These are phyloP conservation scores for Parachlorella kessleri DNA, from an alignment of 139 green algal genomes.

Conservation along the genomic window DNA sequence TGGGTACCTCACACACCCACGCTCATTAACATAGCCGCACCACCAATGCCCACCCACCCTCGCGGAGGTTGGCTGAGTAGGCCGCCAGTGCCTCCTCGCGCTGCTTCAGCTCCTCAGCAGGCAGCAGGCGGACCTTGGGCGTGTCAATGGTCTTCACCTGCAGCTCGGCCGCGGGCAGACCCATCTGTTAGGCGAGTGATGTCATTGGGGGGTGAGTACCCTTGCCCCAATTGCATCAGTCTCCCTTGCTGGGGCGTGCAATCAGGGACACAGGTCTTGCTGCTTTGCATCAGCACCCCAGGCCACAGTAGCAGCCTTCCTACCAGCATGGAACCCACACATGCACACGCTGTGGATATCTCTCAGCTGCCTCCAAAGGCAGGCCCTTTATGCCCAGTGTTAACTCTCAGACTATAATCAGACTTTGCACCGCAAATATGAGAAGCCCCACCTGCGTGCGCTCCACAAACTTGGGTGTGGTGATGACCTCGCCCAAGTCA, in stretches of 20 bases:
- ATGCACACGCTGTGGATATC: not conserved
- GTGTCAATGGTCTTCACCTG: constrained; percentile 48
- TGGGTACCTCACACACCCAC: no score
- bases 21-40: no score
- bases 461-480: constrained; percentile 55
- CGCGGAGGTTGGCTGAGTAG: not conserved
- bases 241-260: not conserved
- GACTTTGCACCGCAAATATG: not conserved
- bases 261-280: not conserved
- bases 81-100: constrained; percentile 27
- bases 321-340: not conserved
- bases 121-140: constrained; percentile 32
- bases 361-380: no score
- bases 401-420: not conserved
- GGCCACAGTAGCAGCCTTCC: not conserved
- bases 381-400: no score
- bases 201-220: not conserved
- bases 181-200: not conserved
- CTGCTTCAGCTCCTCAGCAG: constrained; percentile 19
- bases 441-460: constrained; percentile 29
- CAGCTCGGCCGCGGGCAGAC: not conserved
- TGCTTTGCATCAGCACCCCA: not conserved
- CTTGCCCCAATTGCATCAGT: not conserved
- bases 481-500: constrained; percentile 36
- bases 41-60: constrained; percentile 7